Base-by-base conservation (phyloP, 2,329 filamentous ascomycete genomes). In the Colletotrichum sp. region DNA sequence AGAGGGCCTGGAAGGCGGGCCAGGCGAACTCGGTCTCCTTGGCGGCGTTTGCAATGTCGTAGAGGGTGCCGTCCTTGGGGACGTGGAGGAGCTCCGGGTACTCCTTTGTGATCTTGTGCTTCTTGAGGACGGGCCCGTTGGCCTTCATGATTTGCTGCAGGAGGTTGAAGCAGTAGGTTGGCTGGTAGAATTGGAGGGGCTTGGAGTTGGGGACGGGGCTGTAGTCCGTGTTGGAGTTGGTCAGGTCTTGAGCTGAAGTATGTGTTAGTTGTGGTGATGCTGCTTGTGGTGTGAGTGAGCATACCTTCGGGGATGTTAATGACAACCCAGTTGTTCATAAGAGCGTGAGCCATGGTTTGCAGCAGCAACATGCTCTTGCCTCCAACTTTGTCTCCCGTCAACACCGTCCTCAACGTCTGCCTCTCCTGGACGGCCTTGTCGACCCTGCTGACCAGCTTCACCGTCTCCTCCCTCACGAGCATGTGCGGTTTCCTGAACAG, bases 281-380 rank as follows among this genome's bases (percentile, higher is more conserved):
- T 13, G n/a, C n/a, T 24, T 15, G 15, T 43, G 21, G 18, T 32
- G 6, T 13, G 8, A 18, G 3, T 13, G 12, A 38, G 81, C 89
- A 80, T 88, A 98, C 96, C 94, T 87, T 99, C 96, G 48, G 97
- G 96, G 67, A 99, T 90, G 81, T 95, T 94, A 74, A 99, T 90
- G 63, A 99, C 96, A 60, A 98, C 89, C 95, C 96, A 99, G 32
- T 94, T 90, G 83, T 95, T 95, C 81, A 96, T 83, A 79, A 96
- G 93, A 2, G 92, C 96, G 85, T 96, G 93, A 21, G 94, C 88
- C 90, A 98, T 92, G 52, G 94, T 94, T 86, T 99, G 96, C 61
- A 98, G 88, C 81, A 98, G 85, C 81, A 98, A 86, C 80, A 97
- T 92, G 83, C 94, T 98, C 91, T 99, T 99, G 43, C 97, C 97